phyloP scores from a whole-genome alignment of 495 filamentous ascomycete species.

The Penicillium ochrochloron region DNA sequence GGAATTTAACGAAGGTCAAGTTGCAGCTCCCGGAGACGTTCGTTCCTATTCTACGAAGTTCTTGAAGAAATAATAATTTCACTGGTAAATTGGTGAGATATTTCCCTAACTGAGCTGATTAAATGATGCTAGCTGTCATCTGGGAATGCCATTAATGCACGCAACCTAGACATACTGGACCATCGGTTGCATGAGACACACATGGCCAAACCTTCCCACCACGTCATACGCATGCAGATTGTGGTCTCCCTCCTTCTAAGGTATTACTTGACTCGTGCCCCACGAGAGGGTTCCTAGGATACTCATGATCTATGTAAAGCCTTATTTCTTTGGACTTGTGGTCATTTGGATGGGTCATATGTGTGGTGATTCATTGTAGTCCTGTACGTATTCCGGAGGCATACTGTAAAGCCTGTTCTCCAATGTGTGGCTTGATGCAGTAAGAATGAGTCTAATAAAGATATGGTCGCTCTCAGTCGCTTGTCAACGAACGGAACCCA shows the following conservation, averaged over 20 bases:
- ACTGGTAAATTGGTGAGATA: too few species aligned
- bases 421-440: too few species aligned
- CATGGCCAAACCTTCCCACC: neutral
- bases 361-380: neutral
- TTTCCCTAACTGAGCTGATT: too few species aligned
- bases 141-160: neutral
- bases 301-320: too few species aligned
- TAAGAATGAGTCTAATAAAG: too few species aligned
- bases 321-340: neutral
- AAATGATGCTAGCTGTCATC: neutral
- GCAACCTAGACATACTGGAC: neutral
- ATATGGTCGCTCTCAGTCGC: neutral
- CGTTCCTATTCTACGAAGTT: too few species aligned
- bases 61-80: too few species aligned
- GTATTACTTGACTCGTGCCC: too few species aligned
- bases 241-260: too few species aligned
- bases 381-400: neutral
- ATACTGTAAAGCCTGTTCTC: neutral
- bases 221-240: neutral
- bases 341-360: neutral
- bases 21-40: neutral
- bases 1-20: neutral
- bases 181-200: slow-evolving; percentile 1
- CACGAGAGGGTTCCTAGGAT: too few species aligned
- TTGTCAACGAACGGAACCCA: neutral